A percentile compares a stretch with the other conserved stretches of the same genome.
Evolutionary conservation across 345 rosid genomes (phyloP).

Genomic region (Salix purpurea): DNA sequence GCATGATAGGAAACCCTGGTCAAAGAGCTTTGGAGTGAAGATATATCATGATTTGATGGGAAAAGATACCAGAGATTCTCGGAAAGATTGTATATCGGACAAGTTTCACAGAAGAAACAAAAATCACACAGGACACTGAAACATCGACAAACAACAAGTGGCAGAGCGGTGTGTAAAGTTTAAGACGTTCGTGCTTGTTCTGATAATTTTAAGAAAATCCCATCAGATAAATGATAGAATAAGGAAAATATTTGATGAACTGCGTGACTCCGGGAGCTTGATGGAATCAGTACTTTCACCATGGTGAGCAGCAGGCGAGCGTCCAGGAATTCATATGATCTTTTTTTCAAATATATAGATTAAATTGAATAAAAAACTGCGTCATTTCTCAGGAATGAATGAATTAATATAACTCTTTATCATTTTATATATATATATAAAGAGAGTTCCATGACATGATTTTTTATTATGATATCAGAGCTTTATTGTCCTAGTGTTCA

Average conservation of each 20-base stretch:
- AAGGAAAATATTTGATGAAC: neutral
- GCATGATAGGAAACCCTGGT: conserved; percentile 20
- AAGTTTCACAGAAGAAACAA: neutral
- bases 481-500: fast-evolving
- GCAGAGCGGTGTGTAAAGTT: neutral
- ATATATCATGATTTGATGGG: conserved; percentile 10
- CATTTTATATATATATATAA: no score
- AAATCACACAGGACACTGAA: neutral
- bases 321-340: neutral
- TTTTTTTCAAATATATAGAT: no score
- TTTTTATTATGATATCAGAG: no score
- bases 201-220: neutral
- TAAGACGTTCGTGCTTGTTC: neutral
- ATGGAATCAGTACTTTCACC: neutral
- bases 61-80: neutral
- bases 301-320: neutral
- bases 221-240: neutral
- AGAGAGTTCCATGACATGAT: no score
- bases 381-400: no score
- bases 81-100: neutral
- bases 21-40: conserved; percentile 9
- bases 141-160: conserved; percentile 10
- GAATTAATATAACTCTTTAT: no score
- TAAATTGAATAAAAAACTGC: no score
- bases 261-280: neutral